A percentile compares a stretch with the other conserved stretches of the same genome.
Evolutionary conservation across 2,329 filamentous ascomycete species (phyloP).

Genomic region (Coniella vitis): DNA sequence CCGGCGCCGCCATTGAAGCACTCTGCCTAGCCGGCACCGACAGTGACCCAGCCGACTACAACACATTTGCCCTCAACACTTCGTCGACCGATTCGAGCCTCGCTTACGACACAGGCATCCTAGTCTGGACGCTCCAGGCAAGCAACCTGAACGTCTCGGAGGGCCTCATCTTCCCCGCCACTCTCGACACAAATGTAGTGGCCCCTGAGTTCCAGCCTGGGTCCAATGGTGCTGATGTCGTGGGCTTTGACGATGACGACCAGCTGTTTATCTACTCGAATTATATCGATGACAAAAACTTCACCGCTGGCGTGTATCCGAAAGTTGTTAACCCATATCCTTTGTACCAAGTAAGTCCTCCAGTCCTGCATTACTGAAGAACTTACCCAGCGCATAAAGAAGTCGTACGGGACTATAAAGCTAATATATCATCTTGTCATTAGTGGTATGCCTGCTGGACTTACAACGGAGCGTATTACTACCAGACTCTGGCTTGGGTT

Average conservation of each 20-base stretch:
- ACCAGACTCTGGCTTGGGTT: slow-evolving; percentile 28
- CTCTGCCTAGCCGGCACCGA: slow-evolving; percentile 23
- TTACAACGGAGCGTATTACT: slow-evolving; percentile 27
- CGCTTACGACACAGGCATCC: slow-evolving; percentile 19
- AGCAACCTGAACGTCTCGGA: slow-evolving; percentile 14
- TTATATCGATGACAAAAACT: slow-evolving; percentile 24
- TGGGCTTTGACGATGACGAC: slow-evolving; percentile 26
- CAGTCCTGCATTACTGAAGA: background rate
- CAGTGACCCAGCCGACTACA: slow-evolving; percentile 16
- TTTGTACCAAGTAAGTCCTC: slow-evolving; percentile 22
- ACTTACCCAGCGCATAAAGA: no score
- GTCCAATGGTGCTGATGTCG: slow-evolving; percentile 1
- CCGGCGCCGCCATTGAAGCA: slow-evolving; percentile 28
- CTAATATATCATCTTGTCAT: no score
- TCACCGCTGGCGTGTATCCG: slow-evolving; percentile 18
- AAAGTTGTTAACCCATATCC: slow-evolving; percentile 11
- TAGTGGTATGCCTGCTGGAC: slow-evolving; percentile 29
- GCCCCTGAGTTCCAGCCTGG: slow-evolving; percentile 23
- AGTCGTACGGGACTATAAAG: no score
- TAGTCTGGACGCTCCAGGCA: slow-evolving; percentile 26
- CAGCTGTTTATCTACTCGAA: slow-evolving; percentile 22
- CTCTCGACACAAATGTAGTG: slow-evolving; percentile 25
- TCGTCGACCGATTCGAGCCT: slow-evolving; percentile 15
- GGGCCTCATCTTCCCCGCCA: slow-evolving; percentile 20
- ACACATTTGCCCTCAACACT: slow-evolving; percentile 29